Conservation (phyloP, 495 filamentous ascomycete genomes). For the Penicillium lagena region DNA sequence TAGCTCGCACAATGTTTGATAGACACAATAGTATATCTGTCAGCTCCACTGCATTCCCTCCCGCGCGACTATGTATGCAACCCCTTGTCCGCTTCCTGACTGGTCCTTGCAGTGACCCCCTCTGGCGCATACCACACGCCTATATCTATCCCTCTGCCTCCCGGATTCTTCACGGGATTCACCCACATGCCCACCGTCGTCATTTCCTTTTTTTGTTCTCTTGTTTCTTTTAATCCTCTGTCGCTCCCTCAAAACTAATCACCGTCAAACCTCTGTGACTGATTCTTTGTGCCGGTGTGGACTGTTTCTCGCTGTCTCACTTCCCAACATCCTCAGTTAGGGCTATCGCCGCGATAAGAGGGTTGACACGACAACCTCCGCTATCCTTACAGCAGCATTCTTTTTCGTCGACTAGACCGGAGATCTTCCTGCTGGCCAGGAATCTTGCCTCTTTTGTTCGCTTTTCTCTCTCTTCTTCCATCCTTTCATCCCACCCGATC, state of each 20-base stretch:
- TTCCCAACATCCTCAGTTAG: conserved; percentile 18
- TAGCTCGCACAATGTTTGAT: not conserved
- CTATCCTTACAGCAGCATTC: conserved; percentile 40
- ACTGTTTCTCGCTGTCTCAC: conserved; percentile 23
- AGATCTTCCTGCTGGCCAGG: conserved; percentile 16
- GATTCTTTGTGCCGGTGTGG: conserved; percentile 2
- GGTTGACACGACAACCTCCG: conserved; percentile 44
- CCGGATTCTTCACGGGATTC: conserved; percentile 32
- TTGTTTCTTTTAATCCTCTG: conserved; percentile 4
- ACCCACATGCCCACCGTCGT: conserved; percentile 31
- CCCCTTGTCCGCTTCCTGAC: conserved; percentile 1
- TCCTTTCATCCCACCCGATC: conserved; percentile 3
- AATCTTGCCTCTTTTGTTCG: conserved; percentile 8
- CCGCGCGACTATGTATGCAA: no score
- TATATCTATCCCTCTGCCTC: conserved; percentile 26
- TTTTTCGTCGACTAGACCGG: conserved; percentile 5
- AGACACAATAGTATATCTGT: not conserved
- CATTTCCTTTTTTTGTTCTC: conserved; percentile 14
- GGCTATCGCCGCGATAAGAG: conserved; percentile 26
- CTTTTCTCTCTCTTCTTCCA: conserved; percentile 5
- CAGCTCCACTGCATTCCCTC: conserved; percentile 8
- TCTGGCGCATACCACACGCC: conserved; percentile 21
- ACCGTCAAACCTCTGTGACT: not conserved
- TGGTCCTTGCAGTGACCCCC: conserved; percentile 10
- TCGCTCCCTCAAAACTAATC: conserved; percentile 1